Conservation (phyloP, 1,284 basidiomycete species). For the Ustilago sp. region DNA sequence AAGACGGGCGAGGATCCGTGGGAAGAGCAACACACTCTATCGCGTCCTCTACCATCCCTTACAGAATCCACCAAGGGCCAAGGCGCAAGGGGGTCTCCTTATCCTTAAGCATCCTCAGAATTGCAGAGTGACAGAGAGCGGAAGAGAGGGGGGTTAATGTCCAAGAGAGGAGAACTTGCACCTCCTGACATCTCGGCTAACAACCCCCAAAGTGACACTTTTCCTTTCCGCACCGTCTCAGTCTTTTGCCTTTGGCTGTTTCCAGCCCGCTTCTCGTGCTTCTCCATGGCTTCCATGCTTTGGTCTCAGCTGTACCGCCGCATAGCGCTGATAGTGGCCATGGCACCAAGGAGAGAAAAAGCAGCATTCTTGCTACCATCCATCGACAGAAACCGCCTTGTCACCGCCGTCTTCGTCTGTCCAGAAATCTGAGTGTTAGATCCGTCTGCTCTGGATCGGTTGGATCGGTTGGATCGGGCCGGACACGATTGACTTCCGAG, state of each 20-base stretch:
- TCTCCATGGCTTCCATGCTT: not conserved
- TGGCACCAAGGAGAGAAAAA: not conserved
- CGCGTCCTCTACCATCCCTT: not conserved
- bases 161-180: constrained; percentile 10
- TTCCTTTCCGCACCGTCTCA: not conserved
- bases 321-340: not conserved
- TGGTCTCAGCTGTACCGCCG: not conserved
- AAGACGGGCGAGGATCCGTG: not conserved
- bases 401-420: not conserved
- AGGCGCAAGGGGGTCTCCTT: not conserved
- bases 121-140: not conserved
- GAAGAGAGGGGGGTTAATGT: not conserved
- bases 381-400: not conserved
- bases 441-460: not conserved
- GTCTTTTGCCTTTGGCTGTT: not conserved
- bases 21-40: not conserved
- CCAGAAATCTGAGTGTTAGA: not conserved
- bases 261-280: not conserved
- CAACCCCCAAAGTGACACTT: not conserved
- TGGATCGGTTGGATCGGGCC: constrained; percentile 17
- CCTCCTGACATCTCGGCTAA: constrained; percentile 44
- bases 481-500: constrained; percentile 13
- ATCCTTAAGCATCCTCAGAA: not conserved
- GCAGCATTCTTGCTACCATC: not conserved
- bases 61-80: not conserved